Percentiles rank a stretch among this genome's conserved stretches.
Conservation (phyloP, 2,329 filamentous ascomycete genomes). For the Fusarium pseudograminearum region DNA sequence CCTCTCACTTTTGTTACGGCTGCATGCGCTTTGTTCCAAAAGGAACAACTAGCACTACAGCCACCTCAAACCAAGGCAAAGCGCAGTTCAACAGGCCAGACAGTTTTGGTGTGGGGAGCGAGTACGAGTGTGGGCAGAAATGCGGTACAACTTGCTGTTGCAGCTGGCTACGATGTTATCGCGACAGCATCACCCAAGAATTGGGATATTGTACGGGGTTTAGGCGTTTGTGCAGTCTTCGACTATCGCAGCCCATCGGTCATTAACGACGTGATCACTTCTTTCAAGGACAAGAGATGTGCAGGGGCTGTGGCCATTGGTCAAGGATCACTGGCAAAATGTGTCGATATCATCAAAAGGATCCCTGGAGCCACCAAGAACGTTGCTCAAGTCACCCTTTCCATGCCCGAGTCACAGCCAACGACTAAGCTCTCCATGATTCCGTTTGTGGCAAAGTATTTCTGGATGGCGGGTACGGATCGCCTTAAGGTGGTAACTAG, state of each 20-base stretch:
- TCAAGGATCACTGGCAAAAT: background rate
- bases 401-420: constrained; percentile 2
- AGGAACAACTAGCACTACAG: background rate
- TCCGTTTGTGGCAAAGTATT: constrained; percentile 12
- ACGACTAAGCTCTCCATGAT: constrained; percentile 1
- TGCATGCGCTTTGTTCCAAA: background rate
- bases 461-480: background rate
- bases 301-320: constrained; percentile 11
- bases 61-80: background rate
- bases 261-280: background rate
- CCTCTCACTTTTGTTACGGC: background rate
- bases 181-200: background rate
- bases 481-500: background rate
- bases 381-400: background rate
- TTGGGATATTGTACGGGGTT: fast-evolving
- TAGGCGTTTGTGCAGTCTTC: background rate
- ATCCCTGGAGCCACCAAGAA: background rate
- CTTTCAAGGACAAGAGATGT: background rate
- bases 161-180: constrained; percentile 2
- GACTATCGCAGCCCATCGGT: background rate
- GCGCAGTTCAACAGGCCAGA: background rate
- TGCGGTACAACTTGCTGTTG: constrained; percentile 2
- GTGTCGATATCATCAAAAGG: constrained; percentile 2
- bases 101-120: constrained; percentile 4
- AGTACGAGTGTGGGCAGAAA: constrained; percentile 9